phyloP scores from a whole-genome alignment of 768 basidiomycete genomes.

The Russula griseocarnosa region DNA sequence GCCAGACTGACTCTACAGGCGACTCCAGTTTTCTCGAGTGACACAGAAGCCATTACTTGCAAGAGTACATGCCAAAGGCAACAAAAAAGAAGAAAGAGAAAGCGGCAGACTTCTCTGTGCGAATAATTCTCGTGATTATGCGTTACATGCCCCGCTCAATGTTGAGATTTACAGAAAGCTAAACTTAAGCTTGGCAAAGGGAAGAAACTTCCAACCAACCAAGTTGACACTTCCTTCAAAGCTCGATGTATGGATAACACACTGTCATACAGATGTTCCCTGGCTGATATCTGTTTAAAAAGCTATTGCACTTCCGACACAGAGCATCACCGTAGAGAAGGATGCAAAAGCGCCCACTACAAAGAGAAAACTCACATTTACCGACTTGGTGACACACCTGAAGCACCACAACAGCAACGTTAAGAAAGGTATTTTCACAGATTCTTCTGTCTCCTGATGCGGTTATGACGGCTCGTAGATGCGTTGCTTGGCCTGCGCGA shows the following conservation, averaged over 20 bases:
- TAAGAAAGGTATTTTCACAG: constrained; percentile 54
- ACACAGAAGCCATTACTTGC: background rate
- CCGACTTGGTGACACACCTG: constrained; percentile 70
- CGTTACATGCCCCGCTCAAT: background rate
- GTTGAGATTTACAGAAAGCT: constrained; percentile 62
- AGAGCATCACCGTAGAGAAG: constrained; percentile 65
- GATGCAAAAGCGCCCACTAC: constrained; percentile 63
- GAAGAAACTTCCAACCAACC: constrained; percentile 77
- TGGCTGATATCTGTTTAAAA: background rate
- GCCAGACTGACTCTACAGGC: too few relatives aligned
- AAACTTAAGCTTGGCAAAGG: constrained; percentile 96
- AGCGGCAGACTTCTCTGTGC: constrained; percentile 79
- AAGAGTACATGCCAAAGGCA: constrained; percentile 68
- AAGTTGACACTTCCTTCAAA: constrained; percentile 94
- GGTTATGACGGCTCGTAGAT: constrained; percentile 43
- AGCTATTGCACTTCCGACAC: constrained; percentile 89
- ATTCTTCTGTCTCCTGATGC: constrained; percentile 15
- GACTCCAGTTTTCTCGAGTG: too few relatives aligned
- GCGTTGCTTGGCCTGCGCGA: constrained; percentile 70
- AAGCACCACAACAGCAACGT: constrained; percentile 79
- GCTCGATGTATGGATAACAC: constrained; percentile 60
- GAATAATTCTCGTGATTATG: constrained; percentile 17
- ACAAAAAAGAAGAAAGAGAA: constrained; percentile 85
- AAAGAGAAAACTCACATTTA: constrained; percentile 66
- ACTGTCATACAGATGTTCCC: background rate